Evolutionary conservation across 1,139 yeast species (phyloP), one percentile per base, ranked within the genome.

Genomic region (Scheffersomyces illinoinensis): DNA sequence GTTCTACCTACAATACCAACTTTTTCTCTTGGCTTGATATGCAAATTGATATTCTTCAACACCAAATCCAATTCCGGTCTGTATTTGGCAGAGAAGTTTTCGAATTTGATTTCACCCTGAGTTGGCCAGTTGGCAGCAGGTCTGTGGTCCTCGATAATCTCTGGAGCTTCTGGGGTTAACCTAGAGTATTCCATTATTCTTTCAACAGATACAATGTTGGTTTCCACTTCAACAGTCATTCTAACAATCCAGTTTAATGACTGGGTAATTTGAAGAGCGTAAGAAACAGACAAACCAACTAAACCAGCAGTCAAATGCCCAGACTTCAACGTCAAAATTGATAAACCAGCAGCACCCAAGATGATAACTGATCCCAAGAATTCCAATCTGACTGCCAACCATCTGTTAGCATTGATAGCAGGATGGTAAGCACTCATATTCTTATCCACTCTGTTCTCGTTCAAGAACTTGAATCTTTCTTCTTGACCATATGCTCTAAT

Each of bases 161-260:
- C 88, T 0, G 97, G 92, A 2, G 97, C 98, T 76, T 95, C 99
- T 18, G 93, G 81, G 52, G 79, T 78, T 66, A 95, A 81, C 51
- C 77, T 73, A 19, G 97, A 85, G 74, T 95, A 95, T 74, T 95
- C 98, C 75, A 91, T 79, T 59, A 93, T 89, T 81, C 99, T 89
- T 77, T 95, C 99, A 53, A 95, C 98, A 6, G 97, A 91, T 53
- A 95, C 98, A 77, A 95, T 93, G 73, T 93, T 93, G 14, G 98
- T 92, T 72, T 95, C 99, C 56, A 95, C 97, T 69, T 93, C 98
- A 58, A 93, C 98, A 0, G 97, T 92, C 98, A 93, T 93, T 76
- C 98, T 85, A 47, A 95, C 98, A 74, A 93, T 92, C 98, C 98
- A 93, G 75, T 93, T 93, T 75, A 95, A 84, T 0, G 97, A 84